Conservation (phyloP, 148 eudicot species). For the Rhododendron simsii region DNA sequence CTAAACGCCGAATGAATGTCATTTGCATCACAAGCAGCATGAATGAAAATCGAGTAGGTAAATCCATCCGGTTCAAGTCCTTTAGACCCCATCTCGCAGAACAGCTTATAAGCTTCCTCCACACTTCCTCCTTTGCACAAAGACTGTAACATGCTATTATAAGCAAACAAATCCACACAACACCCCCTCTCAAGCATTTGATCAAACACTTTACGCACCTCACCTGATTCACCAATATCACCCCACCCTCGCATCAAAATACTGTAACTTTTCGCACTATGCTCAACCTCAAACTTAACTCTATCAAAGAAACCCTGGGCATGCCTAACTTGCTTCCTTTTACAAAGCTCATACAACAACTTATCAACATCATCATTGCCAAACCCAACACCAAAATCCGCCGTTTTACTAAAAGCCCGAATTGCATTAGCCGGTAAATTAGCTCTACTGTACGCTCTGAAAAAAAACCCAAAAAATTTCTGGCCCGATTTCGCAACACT, state of each 20-base stretch:
- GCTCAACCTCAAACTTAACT: conserved; percentile 33
- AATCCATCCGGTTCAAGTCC: conserved; percentile 66
- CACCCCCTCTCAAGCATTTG: conserved; percentile 73
- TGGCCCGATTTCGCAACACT: conserved; percentile 26
- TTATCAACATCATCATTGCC: conserved; percentile 53
- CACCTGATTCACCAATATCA: conserved; percentile 34
- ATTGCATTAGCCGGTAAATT: conserved; percentile 68
- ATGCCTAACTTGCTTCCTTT: conserved; percentile 44
- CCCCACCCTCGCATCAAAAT: conserved; percentile 78
- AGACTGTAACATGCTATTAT: conserved; percentile 59
- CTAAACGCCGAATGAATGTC: conserved; percentile 56
- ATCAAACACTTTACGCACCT: conserved; percentile 58
- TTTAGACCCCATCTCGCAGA: conserved; percentile 44
- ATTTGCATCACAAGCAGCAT: conserved; percentile 54
- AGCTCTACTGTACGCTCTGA: conserved; percentile 59
- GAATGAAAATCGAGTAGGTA: conserved; percentile 76
- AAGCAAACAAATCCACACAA: conserved; percentile 62
- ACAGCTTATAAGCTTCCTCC: conserved; percentile 58
- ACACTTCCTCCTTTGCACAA: conserved; percentile 60
- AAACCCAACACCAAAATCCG: conserved; percentile 53
- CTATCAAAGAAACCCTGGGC: conserved; percentile 68
- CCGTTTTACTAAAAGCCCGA: conserved; percentile 62
- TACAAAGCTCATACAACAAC: conserved; percentile 59
- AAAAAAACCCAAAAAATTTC: conserved; percentile 64
- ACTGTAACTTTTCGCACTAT: conserved; percentile 49